A percentile compares a stretch with the other conserved stretches of the same genome.
These are phyloP conservation scores for Malus asiatica DNA, from an alignment of 306 rosid genomes.

Conservation along the genomic window DNA sequence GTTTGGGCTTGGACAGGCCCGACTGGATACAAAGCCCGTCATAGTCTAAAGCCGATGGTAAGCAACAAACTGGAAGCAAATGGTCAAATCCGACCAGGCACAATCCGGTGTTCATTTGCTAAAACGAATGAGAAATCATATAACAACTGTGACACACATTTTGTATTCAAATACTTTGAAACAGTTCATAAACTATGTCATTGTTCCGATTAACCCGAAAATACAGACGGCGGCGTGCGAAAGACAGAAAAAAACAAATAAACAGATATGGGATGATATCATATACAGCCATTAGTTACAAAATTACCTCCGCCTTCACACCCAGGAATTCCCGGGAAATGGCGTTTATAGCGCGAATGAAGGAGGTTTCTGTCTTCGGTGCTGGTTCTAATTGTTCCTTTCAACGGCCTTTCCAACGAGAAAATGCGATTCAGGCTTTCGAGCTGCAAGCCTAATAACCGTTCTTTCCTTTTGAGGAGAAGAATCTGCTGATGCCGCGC, in stretches of 20 bases:
- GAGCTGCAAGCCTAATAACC: constrained; percentile 47
- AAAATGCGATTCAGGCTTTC: constrained; percentile 18
- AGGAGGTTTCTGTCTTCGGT: constrained; percentile 21
- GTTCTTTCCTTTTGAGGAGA: constrained; percentile 73
- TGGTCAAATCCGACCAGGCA: not conserved
- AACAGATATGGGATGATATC: constrained; percentile 44
- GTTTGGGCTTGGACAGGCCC: too few species aligned
- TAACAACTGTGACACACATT: constrained; percentile 22
- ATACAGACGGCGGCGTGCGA: constrained; percentile 24
- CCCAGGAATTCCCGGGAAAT: constrained; percentile 37
- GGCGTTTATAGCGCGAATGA: constrained; percentile 14
- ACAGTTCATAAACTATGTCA: constrained; percentile 35
- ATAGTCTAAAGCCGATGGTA: too few species aligned
- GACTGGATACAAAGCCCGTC: too few species aligned
- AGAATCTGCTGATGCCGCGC: constrained; percentile 89
- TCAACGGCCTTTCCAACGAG: constrained; percentile 11
- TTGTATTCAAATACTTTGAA: constrained; percentile 32
- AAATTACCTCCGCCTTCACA: constrained; percentile 31
- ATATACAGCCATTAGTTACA: constrained; percentile 81
- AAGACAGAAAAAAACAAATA: constrained; percentile 28
- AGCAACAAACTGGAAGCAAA: too few species aligned
- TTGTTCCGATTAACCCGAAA: constrained; percentile 27
- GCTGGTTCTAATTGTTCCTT: constrained; percentile 31
- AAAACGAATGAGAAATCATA: constrained; percentile 13
- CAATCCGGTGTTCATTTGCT: not conserved